A percentile compares a stretch with the other conserved stretches of the same genome.
phyloP scores from a whole-genome alignment of 2,329 filamentous ascomycete species.

The Exophiala calicioides region DNA sequence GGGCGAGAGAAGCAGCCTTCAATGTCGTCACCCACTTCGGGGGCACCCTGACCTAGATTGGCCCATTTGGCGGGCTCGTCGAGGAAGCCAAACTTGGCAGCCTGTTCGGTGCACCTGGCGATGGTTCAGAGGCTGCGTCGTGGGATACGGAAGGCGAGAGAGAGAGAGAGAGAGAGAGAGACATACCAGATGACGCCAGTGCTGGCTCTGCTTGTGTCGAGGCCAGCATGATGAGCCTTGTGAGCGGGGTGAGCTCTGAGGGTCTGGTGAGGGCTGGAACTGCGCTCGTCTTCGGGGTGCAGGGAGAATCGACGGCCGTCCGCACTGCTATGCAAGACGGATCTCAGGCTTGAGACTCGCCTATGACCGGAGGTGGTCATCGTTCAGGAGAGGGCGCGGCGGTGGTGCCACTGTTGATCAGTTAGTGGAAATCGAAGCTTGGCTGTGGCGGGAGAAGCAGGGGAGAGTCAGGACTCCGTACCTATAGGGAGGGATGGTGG shows the following conservation, averaged over 20 bases:
- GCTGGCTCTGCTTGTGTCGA: slow-evolving; percentile 82
- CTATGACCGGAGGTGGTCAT: slow-evolving; percentile 53
- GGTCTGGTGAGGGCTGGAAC: slow-evolving; percentile 81
- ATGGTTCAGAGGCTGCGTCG: slow-evolving; percentile 1
- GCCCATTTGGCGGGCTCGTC: slow-evolving; percentile 84
- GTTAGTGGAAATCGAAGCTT: slow-evolving; percentile 8
- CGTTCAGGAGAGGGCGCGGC: not conserved
- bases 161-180: not conserved
- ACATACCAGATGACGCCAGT: slow-evolving; percentile 95
- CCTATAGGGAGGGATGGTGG: not conserved
- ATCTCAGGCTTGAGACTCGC: slow-evolving; percentile 45
- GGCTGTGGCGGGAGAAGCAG: slow-evolving; percentile 7
- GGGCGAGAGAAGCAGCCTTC: slow-evolving; percentile 84
- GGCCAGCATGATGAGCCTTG: slow-evolving; percentile 83
- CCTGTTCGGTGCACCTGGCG: slow-evolving; percentile 56
- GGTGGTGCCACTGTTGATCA: not conserved
- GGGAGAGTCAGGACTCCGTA: not conserved
- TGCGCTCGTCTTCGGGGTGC: slow-evolving; percentile 56
- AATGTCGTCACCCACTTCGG: slow-evolving; percentile 92
- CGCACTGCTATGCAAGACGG: slow-evolving; percentile 33
- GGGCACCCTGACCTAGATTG: slow-evolving; percentile 90
- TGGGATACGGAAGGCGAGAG: no score
- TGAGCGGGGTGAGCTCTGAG: slow-evolving; percentile 90
- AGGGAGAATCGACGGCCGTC: slow-evolving; percentile 30
- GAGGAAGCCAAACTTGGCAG: slow-evolving; percentile 81